These are phyloP conservation scores for Clarireedia paspali DNA, from an alignment of 2,329 filamentous ascomycete species.

Conservation along the genomic window DNA sequence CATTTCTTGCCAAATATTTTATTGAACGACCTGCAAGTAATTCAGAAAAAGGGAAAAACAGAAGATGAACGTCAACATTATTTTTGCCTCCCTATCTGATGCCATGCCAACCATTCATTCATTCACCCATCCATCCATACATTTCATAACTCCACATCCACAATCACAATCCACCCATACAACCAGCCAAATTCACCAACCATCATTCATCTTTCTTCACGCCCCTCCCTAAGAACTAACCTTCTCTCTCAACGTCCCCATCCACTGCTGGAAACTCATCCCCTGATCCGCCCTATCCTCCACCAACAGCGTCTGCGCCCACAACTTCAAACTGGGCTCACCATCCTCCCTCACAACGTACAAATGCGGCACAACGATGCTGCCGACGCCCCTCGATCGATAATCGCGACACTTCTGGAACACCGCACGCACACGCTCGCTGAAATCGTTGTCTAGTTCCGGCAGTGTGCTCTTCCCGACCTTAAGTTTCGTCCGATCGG, in stretches of 20 bases:
- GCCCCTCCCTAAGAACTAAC: conserved; percentile 41
- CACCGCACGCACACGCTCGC: conserved; percentile 83
- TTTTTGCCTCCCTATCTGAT: neutral
- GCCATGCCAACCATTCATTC: neutral
- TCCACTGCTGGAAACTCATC: conserved; percentile 87
- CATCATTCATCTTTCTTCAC: neutral
- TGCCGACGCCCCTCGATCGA: conserved; percentile 78
- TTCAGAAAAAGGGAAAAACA: neutral
- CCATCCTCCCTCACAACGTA: conserved; percentile 94
- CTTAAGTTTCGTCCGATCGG: conserved; percentile 75
- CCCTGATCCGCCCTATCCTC: conserved; percentile 94
- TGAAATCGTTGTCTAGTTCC: conserved; percentile 91
- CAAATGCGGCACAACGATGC: conserved; percentile 84
- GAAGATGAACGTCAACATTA: neutral
- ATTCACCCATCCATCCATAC: neutral
- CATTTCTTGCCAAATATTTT: conserved; percentile 2
- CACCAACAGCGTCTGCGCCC: conserved; percentile 92
- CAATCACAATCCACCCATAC: neutral
- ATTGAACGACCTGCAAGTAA: conserved; percentile 25
- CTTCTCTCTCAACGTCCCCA: conserved; percentile 90
- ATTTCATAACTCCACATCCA: neutral
- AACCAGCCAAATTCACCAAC: neutral
- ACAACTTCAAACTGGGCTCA: conserved; percentile 88
- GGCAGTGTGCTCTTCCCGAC: conserved; percentile 86
- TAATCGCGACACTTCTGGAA: conserved; percentile 89